Percentiles rank a stretch among this genome's conserved stretches.
phyloP scores from a whole-genome alignment of 129 eudicot genomes.

The Flaveria linearis region DNA sequence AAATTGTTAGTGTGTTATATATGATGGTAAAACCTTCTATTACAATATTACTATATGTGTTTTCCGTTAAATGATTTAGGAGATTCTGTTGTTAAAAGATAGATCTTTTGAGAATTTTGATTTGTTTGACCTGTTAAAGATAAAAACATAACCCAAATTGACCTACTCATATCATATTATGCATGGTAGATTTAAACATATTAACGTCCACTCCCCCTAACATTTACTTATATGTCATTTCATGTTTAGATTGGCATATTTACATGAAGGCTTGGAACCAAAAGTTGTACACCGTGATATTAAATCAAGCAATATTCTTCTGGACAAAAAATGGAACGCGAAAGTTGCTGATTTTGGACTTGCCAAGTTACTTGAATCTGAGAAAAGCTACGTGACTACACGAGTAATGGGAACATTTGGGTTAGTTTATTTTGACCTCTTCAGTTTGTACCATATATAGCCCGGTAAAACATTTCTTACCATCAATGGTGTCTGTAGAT shows the following conservation, averaged over 20 bases:
- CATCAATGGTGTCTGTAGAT: slow-evolving; percentile 43
- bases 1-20: neutral
- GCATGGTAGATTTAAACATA: neutral
- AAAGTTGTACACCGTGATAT: slow-evolving; percentile 97
- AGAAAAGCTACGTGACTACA: slow-evolving; percentile 83
- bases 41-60: neutral
- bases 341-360: slow-evolving; percentile 96
- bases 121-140: neutral
- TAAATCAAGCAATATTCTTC: slow-evolving; percentile 87
- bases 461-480: slow-evolving; percentile 16
- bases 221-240: neutral
- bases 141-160: neutral
- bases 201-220: neutral
- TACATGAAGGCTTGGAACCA: slow-evolving; percentile 95
- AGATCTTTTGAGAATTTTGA: neutral
- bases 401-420: slow-evolving; percentile 97
- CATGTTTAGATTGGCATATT: slow-evolving; percentile 67
- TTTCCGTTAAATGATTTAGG: neutral
- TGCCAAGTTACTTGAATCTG: slow-evolving; percentile 82
- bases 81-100: neutral
- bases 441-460: neutral
- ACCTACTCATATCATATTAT: neutral
- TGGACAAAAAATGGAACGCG: slow-evolving; percentile 82
- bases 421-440: slow-evolving; percentile 37
- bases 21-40: neutral